These are phyloP conservation scores for Chenopodium quinoa DNA, from an alignment of 148 eudicot species.

Conservation along the genomic window DNA sequence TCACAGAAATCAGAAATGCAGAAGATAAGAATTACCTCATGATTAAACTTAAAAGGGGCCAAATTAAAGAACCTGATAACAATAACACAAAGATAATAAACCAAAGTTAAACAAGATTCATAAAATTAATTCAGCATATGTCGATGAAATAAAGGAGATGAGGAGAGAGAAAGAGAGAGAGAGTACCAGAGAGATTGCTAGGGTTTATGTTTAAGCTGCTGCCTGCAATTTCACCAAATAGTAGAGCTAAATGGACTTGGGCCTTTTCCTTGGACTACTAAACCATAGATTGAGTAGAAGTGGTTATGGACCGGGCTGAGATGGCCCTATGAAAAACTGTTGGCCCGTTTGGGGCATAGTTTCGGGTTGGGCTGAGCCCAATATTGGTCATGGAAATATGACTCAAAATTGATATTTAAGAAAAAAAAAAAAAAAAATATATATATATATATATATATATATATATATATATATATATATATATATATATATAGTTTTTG, in stretches of 20 bases:
- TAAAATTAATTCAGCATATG: neutral
- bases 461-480: too few relatives aligned
- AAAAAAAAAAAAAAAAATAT: too few relatives aligned
- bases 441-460: too few relatives aligned
- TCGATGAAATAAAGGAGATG: neutral
- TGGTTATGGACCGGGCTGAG: too few relatives aligned
- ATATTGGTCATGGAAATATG: too few relatives aligned
- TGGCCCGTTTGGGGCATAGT: too few relatives aligned
- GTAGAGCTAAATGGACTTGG: neutral
- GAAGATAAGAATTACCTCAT: conserved; percentile 21
- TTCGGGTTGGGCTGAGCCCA: too few relatives aligned
- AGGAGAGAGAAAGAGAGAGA: conserved; percentile 8
- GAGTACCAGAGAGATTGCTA: conserved; percentile 26
- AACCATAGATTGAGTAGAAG: too few relatives aligned
- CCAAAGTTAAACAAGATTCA: neutral
- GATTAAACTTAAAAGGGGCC: neutral
- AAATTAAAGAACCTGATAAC: conserved; percentile 14
- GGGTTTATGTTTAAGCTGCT: conserved; percentile 28
- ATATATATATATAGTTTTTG: too few relatives aligned
- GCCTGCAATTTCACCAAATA: neutral
- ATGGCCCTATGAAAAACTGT: too few relatives aligned
- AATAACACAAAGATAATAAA: neutral
- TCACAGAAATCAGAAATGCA: neutral
- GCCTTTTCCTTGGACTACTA: neutral
- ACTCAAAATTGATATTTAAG: too few relatives aligned